Base-by-base conservation (phyloP, 164 flowering plant genomes). In the Magnolia kwangsiensis region DNA sequence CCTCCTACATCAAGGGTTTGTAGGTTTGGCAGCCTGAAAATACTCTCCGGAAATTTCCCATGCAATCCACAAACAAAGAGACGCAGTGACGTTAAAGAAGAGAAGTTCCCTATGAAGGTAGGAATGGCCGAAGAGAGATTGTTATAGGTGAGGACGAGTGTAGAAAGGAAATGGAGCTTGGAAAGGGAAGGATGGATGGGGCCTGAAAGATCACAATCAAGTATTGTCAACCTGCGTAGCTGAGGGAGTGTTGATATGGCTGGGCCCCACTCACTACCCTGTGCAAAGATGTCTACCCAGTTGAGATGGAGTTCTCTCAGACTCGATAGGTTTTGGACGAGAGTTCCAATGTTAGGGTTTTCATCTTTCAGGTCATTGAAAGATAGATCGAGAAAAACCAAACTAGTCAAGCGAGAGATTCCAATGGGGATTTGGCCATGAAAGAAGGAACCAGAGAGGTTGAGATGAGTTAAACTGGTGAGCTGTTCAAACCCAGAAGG, bases 231-330 rank as follows among this genome's bases (percentile, higher is more conserved):
- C 11, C 66, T 84, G 45, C 50, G 77, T 16, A 88, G 80, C 19
- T 85, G 74, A 3, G 85, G 86, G 31, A 87, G 23, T 11, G 86
- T 80, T 0, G 10, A 9, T 21, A 89, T 14, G 29, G 78, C 81
- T 63, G 72, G 45, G 55, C 81, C 63, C 91, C 90, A 88, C 2
- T 83, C 82, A 20, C 24, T n/a, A n/a, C n/a, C n/a, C n/a, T n/a
- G n/a, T n/a, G n/a, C n/a, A n/a, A n/a, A n/a, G n/a, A n/a, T n/a
- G 24, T 1, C 24, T 24, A 24, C 24, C 24, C 24, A 24, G 24
- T 24, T 1, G 24, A 24, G 24, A 19, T 2, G 70, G 3, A 87
- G 82, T 37, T 78, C 81, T 64, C 13, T 71, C 16, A 87, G 78
- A 45, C 74, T 50, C 0, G 82, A 59, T 0, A 84, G 80, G 71